These are phyloP conservation scores for Intubia oerlemansii DNA, from an alignment of 2,329 filamentous ascomycete genomes.

Conservation along the genomic window DNA sequence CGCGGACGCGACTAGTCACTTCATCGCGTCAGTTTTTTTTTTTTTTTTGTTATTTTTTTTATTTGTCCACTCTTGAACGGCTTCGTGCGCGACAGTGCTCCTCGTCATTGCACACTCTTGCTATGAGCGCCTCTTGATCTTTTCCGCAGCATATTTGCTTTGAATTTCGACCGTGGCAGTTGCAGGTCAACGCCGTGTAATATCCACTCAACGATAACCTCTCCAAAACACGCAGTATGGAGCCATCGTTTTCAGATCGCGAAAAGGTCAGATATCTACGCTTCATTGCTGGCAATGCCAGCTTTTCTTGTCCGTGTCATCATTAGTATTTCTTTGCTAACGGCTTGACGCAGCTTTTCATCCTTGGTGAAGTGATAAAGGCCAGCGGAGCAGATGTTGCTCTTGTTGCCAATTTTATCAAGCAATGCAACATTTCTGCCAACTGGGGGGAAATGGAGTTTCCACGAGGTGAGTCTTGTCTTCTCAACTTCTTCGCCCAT, in stretches of 20 bases:
- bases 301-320: too few relatives aligned
- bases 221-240: slow-evolving; percentile 14
- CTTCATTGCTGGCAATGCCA: not conserved
- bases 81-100: not conserved
- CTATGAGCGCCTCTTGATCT: not conserved
- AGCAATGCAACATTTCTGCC: slow-evolving; percentile 11
- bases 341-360: slow-evolving; percentile 25
- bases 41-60: too few relatives aligned
- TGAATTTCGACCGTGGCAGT: not conserved
- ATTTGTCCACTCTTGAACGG: too few relatives aligned
- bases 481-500: too few relatives aligned
- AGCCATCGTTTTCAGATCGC: slow-evolving; percentile 23
- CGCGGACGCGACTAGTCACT: too few relatives aligned
- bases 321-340: not conserved
- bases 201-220: not conserved
- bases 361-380: slow-evolving; percentile 37
- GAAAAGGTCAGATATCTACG: slow-evolving; percentile 23
- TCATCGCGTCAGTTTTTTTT: too few relatives aligned
- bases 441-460: slow-evolving; percentile 16
- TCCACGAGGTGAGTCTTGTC: slow-evolving; percentile 11
- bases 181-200: not conserved
- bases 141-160: not conserved
- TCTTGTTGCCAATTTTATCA: slow-evolving; percentile 25
- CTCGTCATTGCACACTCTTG: not conserved
- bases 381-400: slow-evolving; percentile 26